Evolutionary conservation across 371 early-diverging fungal species (phyloP), one percentile per base, ranked within the genome.

Genomic region (Batrachochytrium dendrobatidis): DNA sequence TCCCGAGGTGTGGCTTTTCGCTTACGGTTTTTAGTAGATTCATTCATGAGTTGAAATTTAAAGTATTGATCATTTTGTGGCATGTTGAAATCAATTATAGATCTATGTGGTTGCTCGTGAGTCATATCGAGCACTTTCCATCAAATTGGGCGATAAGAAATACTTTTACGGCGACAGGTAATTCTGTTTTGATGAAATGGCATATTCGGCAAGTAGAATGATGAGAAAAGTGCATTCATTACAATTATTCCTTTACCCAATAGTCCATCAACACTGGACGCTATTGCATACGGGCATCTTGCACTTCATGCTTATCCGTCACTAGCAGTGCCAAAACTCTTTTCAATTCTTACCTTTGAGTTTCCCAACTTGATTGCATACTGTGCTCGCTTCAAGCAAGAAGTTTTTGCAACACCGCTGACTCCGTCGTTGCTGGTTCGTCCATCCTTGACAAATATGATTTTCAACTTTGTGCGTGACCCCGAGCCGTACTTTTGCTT

Each of bases 331-430:
- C 71, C 70, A 10, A 58, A 52, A n/a, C 65, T 75, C 25, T 69
- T 72, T 54, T 61, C 70, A 28, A 62, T 75, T 34, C 60, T 75
- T 5, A 65, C 70, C 12, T 72, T 72, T 56, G 68, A 72, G 53
- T 72, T 70, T 60, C 75, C 75, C 4, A 70, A 70, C 22, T 63
- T 75, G 1, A 53, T 68, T 33, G 67, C 72, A n/a, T 75, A 68
- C 65, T 54, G 55, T 56, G 60, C 64, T 32, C 68, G 75, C 2
- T 46, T 74, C 33, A 58, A 65, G 17, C 12, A 12, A 18, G 15
- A 17, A 24, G 10, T 55, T 20, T 55, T 53, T 43, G 31, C 56
- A 15, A 39, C 53, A 5, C 52, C 55, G 31, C 31, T 53, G 26
- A 29, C 43, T 35, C 24, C 17, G 20, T 39, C 53, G 2, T 49